phyloP scores from a whole-genome alignment of 495 filamentous ascomycete genomes.

The Umbilicaria muhlenbergii region DNA sequence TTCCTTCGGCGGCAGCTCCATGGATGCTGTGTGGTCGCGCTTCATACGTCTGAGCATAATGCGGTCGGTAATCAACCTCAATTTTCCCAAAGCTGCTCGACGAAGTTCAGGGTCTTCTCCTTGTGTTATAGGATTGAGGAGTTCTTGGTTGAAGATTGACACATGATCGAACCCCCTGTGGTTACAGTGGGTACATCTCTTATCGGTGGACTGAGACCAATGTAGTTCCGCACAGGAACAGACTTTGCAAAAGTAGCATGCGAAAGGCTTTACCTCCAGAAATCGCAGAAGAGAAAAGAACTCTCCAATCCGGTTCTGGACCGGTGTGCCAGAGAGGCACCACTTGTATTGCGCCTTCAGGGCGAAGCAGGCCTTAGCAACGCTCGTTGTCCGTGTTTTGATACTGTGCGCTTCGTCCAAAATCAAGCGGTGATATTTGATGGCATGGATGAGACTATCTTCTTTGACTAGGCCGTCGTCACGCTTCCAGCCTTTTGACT shows the following conservation, averaged over 20 bases:
- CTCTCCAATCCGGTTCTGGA: conserved; percentile 94
- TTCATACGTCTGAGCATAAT: conserved; percentile 94
- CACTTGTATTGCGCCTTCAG: conserved; percentile 76
- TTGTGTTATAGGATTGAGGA: conserved; percentile 68
- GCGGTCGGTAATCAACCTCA: conserved; percentile 70
- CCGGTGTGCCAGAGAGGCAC: conserved; percentile 87
- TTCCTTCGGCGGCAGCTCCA: conserved; percentile 93
- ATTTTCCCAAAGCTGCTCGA: conserved; percentile 55
- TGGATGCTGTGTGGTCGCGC: conserved; percentile 73
- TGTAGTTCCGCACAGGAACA: conserved; percentile 70
- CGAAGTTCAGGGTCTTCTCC: conserved; percentile 32
- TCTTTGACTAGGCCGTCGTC: conserved; percentile 62
- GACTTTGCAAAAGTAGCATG: conserved; percentile 79
- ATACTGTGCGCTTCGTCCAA: conserved; percentile 96
- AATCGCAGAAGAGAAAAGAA: conserved; percentile 93
- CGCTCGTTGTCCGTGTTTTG: conserved; percentile 74
- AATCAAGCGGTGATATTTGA: conserved; percentile 79
- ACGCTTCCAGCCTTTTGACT: conserved; percentile 79
- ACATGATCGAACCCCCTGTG: conserved; percentile 69
- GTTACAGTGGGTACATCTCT: conserved; percentile 50
- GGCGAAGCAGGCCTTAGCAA: conserved; percentile 87
- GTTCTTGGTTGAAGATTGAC: conserved; percentile 89
- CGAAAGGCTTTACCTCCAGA: conserved; percentile 71
- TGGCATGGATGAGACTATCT: conserved; percentile 70
- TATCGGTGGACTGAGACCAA: conserved; percentile 58